These are phyloP conservation scores for Myotisia sp. DNA, from an alignment of 2,329 filamentous ascomycete genomes.

Conservation along the genomic window DNA sequence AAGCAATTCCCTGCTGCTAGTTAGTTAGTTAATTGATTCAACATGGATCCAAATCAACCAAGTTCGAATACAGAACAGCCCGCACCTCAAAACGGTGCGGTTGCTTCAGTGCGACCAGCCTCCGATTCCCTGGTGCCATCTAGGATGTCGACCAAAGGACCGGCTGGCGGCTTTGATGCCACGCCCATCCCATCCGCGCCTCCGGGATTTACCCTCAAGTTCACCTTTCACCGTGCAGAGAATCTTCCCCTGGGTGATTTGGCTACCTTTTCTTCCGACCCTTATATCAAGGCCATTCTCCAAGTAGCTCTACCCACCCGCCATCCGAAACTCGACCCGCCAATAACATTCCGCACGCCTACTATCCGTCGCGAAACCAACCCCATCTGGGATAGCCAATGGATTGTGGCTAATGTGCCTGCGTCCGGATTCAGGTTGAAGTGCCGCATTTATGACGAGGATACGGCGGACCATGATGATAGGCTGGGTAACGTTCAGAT, in stretches of 20 bases:
- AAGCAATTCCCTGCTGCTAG: neutral
- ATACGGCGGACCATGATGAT: conserved; percentile 73
- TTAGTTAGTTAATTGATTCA: no score
- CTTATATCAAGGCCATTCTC: conserved; percentile 66
- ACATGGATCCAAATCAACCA: no score
- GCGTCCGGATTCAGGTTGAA: conserved; percentile 69
- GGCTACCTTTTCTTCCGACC: conserved; percentile 63
- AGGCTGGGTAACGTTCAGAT: conserved; percentile 75
- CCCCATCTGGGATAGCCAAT: conserved; percentile 70
- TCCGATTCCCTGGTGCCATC: neutral
- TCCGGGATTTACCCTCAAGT: conserved; percentile 68
- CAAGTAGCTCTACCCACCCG: conserved; percentile 54
- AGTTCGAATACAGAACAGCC: no score
- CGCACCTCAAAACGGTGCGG: no score
- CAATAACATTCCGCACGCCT: conserved; percentile 56
- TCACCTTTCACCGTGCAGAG: conserved; percentile 66
- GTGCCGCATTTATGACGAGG: conserved; percentile 78
- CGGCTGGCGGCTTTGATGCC: conserved; percentile 63
- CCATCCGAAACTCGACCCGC: conserved; percentile 68
- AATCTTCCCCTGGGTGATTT: conserved; percentile 77
- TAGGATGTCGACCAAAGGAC: conserved; percentile 30
- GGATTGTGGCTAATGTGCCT: conserved; percentile 80
- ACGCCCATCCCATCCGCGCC: conserved; percentile 63
- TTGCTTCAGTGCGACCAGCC: neutral
- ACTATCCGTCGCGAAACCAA: conserved; percentile 59